Evolutionary conservation across 495 filamentous ascomycete genomes (phyloP).

Genomic region (Cladorrhinum samala): DNA sequence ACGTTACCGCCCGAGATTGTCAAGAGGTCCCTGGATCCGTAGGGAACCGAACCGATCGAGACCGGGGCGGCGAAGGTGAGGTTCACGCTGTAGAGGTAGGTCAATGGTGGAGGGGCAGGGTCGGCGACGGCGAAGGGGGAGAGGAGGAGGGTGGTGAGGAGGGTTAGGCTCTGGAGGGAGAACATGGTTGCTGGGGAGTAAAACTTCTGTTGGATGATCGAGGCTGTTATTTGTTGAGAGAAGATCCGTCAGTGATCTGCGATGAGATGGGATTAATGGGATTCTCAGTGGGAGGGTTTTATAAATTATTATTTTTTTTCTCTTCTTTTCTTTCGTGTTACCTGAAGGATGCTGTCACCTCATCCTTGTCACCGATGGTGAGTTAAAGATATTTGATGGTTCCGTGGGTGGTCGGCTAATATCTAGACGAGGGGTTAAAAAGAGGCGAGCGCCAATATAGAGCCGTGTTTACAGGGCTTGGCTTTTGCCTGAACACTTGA

Average conservation of each 20-base stretch:
- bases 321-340: too few species aligned
- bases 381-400: too few species aligned
- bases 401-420: not conserved
- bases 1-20: constrained; percentile 19
- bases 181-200: not conserved
- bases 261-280: too few species aligned
- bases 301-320: too few species aligned
- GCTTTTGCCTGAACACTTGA: not conserved
- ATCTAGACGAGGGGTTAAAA: not conserved
- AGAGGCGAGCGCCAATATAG: too few species aligned
- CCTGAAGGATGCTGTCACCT: not conserved
- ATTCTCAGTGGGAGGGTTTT: too few species aligned
- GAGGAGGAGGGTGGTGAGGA: not conserved
- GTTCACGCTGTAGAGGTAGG: constrained; percentile 22
- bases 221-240: too few species aligned
- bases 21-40: constrained; percentile 14
- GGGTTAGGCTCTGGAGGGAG: not conserved
- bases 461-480: not conserved
- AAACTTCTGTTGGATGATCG: not conserved
- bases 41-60: constrained; percentile 16
- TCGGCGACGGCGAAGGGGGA: constrained; percentile 9
- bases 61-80: constrained; percentile 16
- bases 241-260: too few species aligned
- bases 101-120: constrained; percentile 8
- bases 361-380: not conserved